These are phyloP conservation scores for Ilyonectria sp. DNA, from an alignment of 2,329 filamentous ascomycete species.

Conservation along the genomic window DNA sequence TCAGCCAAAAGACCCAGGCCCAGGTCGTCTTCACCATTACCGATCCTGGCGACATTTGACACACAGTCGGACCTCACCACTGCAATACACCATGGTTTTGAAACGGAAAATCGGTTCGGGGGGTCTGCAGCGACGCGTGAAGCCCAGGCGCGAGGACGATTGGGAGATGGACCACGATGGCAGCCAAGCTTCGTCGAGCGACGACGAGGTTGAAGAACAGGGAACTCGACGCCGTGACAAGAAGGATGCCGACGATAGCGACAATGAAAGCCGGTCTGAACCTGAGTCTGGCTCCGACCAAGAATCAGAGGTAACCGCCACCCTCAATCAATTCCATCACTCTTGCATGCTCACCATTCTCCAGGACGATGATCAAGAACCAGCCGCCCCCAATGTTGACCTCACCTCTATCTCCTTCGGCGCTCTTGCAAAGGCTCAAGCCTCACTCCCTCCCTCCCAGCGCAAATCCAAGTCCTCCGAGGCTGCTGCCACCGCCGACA, in stretches of 20 bases:
- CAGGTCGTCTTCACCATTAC: background rate
- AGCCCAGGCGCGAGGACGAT: constrained; percentile 61
- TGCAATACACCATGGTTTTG: constrained; percentile 50
- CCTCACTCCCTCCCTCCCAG: constrained; percentile 65
- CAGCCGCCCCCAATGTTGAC: constrained; percentile 57
- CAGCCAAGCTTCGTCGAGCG: constrained; percentile 49
- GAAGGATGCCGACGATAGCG: constrained; percentile 50
- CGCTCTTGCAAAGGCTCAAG: constrained; percentile 89
- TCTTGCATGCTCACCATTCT: constrained; percentile 26
- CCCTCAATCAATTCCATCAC: background rate
- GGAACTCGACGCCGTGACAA: constrained; percentile 44
- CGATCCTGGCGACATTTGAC: background rate
- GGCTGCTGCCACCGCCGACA: constrained; percentile 37
- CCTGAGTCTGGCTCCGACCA: constrained; percentile 45
- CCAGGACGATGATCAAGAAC: constrained; percentile 47
- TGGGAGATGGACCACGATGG: constrained; percentile 56
- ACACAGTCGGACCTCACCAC: background rate
- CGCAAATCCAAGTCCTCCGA: constrained; percentile 47
- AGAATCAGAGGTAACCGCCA: constrained; percentile 46
- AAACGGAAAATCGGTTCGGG: constrained; percentile 58
- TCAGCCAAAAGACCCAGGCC: background rate
- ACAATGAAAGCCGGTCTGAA: constrained; percentile 44
- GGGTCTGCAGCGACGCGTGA: constrained; percentile 60
- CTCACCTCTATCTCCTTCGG: constrained; percentile 84
- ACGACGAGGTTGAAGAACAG: constrained; percentile 51